Evolutionary conservation across 441 rosid species (phyloP).

Genomic region (Pelargonium citronellum): DNA sequence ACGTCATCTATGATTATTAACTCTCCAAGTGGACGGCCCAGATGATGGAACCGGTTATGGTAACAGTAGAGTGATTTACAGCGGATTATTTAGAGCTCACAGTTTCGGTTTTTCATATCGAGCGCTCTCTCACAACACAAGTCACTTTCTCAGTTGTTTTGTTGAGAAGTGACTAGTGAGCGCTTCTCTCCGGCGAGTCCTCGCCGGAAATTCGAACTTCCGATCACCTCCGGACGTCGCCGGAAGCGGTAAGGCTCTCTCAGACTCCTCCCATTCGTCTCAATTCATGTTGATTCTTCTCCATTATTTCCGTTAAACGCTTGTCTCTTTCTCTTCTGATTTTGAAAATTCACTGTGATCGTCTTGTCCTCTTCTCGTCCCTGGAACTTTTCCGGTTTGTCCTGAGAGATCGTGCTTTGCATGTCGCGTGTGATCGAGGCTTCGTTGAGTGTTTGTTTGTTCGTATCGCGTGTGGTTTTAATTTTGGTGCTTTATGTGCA

Average conservation of each 20-base stretch:
- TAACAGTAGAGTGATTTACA: not conserved
- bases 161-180: not conserved
- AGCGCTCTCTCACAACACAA: not conserved
- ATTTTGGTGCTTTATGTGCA: too few relatives aligned
- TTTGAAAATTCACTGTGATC: too few relatives aligned
- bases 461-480: too few relatives aligned
- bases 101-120: not conserved
- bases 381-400: too few relatives aligned
- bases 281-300: not conserved
- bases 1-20: too few relatives aligned
- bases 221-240: not conserved
- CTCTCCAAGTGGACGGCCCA: not conserved
- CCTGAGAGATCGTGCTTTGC: too few relatives aligned
- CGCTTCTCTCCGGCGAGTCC: constrained; percentile 7
- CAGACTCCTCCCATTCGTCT: not conserved
- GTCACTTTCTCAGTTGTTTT: not conserved
- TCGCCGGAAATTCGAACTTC: not conserved
- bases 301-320: too few relatives aligned
- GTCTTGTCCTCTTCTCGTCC: too few relatives aligned
- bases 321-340: too few relatives aligned
- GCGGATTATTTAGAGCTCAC: constrained; percentile 1
- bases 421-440: too few relatives aligned
- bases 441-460: too few relatives aligned
- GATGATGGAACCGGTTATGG: not conserved
- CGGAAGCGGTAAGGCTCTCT: not conserved